Base-by-base conservation (phyloP, 306 rosid species). In the Cucurbita maxima region DNA sequence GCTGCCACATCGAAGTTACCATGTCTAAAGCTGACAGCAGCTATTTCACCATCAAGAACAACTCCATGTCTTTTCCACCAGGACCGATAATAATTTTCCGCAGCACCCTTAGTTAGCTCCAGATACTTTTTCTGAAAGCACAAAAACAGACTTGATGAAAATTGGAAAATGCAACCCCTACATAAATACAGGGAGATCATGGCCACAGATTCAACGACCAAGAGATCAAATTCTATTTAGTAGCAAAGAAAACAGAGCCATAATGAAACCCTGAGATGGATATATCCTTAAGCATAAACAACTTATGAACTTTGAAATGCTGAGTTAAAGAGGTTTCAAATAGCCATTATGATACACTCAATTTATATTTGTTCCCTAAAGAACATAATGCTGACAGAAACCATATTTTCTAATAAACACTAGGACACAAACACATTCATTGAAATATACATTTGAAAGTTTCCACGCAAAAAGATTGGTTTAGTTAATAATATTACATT, bases 21-120 rank as follows among this genome's bases (percentile, higher is more conserved):
- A 63, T 83, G 87, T 82, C 85, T 95, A 81, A 89, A 91, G 82
- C 84, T 84, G 54, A 89, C 89, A 74, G 96, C 88, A 15, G 96
- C 99, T 77, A 95, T 91, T 88, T 95, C 99, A 60, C 99, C 99
- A 84, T 95, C 99, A 75, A 95, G 96, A 79, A 90, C 98, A 76
- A 94, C 99, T 78, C 99, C 99, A 76, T 91, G 99, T 77, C 99
- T 91, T 82, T 89, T 94, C 99, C 97, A 95, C 97, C 97, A 91
- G 78, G 99, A 95, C 57, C 71, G 85, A 82, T 86, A 96, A 77
- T 95, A 95, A 84, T 87, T 91, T 78, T 95, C 88, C 22, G 97
- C 95, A 60, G 99, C 99, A 67, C 99, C 97, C 84, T 89, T 95
- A 72, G 97, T 95, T 68, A 95, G 83, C 84, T 85, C 96, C 78